Evolutionary conservation across 1,284 basidiomycete genomes (phyloP).

Genomic region (Coniferiporia sulphurascens): DNA sequence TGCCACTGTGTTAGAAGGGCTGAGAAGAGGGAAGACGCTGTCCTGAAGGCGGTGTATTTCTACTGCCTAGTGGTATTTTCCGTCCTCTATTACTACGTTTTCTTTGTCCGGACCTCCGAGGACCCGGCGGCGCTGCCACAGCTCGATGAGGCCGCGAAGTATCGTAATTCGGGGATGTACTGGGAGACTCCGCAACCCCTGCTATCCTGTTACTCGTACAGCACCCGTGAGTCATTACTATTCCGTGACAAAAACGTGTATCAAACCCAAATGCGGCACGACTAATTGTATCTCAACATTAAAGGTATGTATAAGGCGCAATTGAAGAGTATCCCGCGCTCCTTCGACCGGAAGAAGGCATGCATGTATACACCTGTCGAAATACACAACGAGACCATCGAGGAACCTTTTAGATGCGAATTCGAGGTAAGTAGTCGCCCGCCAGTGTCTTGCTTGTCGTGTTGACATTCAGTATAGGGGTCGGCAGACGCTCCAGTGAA

Average conservation of each 20-base stretch:
- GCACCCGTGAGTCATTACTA: constrained; percentile 2
- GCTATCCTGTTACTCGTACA: neutral
- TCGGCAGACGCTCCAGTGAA: neutral
- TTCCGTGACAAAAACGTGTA: neutral
- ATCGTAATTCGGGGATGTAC: neutral
- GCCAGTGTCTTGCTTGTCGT: no score
- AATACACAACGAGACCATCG: constrained; percentile 4
- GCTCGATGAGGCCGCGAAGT: neutral
- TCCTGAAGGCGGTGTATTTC: no score
- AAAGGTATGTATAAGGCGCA: constrained; percentile 4
- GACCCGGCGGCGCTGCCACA: neutral
- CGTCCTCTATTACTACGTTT: no score
- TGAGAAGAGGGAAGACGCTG: no score
- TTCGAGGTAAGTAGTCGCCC: neutral
- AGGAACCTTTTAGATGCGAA: constrained; percentile 1
- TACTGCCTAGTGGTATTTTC: no score
- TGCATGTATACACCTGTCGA: constrained; percentile 2
- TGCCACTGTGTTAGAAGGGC: no score
- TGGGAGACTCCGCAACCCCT: neutral
- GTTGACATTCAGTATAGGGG: neutral
- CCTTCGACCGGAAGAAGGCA: neutral
- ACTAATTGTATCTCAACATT: neutral
- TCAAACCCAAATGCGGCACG: neutral
- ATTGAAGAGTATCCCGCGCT: neutral
- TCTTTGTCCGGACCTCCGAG: no score